Evolutionary conservation across 805 yeast species (phyloP).

Genomic region (Schizosaccharomyces osmophilus): DNA sequence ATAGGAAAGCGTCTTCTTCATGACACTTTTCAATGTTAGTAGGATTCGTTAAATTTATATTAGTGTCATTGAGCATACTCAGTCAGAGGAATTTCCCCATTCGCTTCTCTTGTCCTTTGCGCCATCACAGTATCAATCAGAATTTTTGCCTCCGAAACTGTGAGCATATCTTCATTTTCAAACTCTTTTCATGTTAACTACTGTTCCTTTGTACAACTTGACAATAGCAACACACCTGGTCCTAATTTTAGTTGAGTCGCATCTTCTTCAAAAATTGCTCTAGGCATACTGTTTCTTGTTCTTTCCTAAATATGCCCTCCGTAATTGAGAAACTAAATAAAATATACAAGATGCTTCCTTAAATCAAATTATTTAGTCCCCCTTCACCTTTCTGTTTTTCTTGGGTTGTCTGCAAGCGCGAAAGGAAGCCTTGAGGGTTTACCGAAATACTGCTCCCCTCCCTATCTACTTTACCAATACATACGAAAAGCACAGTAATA

Average conservation of each 20-base stretch:
- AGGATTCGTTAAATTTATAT: not conserved
- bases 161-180: slow-evolving; percentile 22
- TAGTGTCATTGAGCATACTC: slow-evolving; percentile 7
- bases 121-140: slow-evolving; percentile 55
- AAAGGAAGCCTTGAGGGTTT: no score
- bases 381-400: no score
- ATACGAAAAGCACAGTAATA: no score
- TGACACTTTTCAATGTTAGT: slow-evolving; percentile 19
- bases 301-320: no score
- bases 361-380: no score
- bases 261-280: slow-evolving; percentile 1
- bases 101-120: slow-evolving; percentile 31
- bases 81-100: slow-evolving; percentile 9
- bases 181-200: not conserved
- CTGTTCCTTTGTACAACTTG: not conserved
- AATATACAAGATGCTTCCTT: no score
- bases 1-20: slow-evolving; percentile 57
- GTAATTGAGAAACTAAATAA: no score
- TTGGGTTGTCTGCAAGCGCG: no score
- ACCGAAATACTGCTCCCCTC: no score
- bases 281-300: not conserved
- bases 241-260: not conserved
- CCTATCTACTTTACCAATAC: no score
- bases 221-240: not conserved
- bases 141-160: slow-evolving; percentile 53